Conservation (phyloP, 2,329 filamentous ascomycete genomes). For the Fusarium tupiense region DNA sequence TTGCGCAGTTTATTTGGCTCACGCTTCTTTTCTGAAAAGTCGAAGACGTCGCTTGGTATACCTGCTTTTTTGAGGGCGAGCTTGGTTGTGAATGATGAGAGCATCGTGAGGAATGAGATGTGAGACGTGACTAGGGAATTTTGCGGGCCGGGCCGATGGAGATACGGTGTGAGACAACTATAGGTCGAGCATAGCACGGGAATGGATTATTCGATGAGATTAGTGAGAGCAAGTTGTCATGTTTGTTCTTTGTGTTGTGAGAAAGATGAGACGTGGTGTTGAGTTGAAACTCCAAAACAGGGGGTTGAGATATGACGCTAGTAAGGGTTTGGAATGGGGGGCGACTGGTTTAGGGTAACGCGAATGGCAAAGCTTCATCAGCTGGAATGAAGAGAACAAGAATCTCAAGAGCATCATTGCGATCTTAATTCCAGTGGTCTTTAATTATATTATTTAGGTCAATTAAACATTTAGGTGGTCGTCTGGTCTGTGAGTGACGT, state of each 20-base stretch:
- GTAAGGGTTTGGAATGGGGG: constrained; percentile 31
- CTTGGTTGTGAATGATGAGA: constrained; percentile 66
- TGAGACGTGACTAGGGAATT: background rate
- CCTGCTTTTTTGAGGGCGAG: constrained; percentile 67
- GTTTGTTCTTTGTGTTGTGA: background rate
- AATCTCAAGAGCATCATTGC: too few species aligned
- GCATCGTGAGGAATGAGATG: constrained; percentile 52
- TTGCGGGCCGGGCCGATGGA: background rate
- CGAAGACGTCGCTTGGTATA: constrained; percentile 61
- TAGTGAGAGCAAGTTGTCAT: background rate
- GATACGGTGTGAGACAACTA: background rate
- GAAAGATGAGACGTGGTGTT: constrained; percentile 35
- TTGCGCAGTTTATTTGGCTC: constrained; percentile 49
- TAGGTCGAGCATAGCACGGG: background rate
- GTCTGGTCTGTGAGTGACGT: too few species aligned
- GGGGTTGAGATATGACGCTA: constrained; percentile 16
- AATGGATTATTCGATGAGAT: background rate
- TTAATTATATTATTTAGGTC: too few species aligned
- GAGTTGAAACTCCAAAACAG: constrained; percentile 31
- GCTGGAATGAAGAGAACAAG: background rate
- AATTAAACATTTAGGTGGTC: too few species aligned
- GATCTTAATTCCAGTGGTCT: too few species aligned
- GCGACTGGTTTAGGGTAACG: constrained; percentile 12
- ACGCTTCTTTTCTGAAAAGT: constrained; percentile 45
- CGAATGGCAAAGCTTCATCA: background rate